Evolutionary conservation across 441 rosid species (phyloP).

Genomic region (Isatis lusitanica): DNA sequence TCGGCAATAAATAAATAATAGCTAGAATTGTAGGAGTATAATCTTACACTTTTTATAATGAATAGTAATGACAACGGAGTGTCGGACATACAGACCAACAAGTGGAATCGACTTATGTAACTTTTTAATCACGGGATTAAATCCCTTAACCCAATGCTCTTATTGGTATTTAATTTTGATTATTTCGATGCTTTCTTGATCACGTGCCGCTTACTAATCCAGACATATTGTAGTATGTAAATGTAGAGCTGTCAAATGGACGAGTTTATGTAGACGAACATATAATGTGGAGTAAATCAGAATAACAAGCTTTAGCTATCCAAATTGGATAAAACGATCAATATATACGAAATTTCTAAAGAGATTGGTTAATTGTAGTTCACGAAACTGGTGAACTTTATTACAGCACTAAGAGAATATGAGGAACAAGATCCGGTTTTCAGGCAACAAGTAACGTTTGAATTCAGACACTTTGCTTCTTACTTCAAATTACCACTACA

Average conservation of each 20-base stretch:
- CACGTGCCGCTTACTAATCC: slow-evolving; percentile 27
- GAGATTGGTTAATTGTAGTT: neutral
- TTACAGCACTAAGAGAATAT: neutral
- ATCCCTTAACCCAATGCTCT: slow-evolving; percentile 25
- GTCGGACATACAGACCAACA: slow-evolving; percentile 18
- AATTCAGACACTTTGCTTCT: slow-evolving; percentile 33
- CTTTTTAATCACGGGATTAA: slow-evolving; percentile 37
- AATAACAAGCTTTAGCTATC: neutral
- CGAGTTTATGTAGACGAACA: neutral
- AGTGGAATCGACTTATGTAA: slow-evolving; percentile 20
- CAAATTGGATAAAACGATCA: neutral
- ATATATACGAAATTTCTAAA: neutral
- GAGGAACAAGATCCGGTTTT: slow-evolving; percentile 34
- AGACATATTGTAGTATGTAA: neutral
- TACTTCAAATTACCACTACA: slow-evolving; percentile 19
- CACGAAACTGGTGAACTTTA: slow-evolving; percentile 15
- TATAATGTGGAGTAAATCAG: neutral
- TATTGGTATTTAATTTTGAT: slow-evolving; percentile 26
- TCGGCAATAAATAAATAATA: neutral
- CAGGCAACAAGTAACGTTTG: slow-evolving; percentile 27
- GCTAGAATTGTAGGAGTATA: neutral
- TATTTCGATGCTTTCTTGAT: slow-evolving; percentile 26
- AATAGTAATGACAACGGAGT: slow-evolving; percentile 10
- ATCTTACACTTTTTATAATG: neutral
- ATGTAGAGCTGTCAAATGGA: too few species aligned